These are phyloP conservation scores for Circinella umbellata DNA, from an alignment of 371 early-diverging fungal species.

Conservation along the genomic window DNA sequence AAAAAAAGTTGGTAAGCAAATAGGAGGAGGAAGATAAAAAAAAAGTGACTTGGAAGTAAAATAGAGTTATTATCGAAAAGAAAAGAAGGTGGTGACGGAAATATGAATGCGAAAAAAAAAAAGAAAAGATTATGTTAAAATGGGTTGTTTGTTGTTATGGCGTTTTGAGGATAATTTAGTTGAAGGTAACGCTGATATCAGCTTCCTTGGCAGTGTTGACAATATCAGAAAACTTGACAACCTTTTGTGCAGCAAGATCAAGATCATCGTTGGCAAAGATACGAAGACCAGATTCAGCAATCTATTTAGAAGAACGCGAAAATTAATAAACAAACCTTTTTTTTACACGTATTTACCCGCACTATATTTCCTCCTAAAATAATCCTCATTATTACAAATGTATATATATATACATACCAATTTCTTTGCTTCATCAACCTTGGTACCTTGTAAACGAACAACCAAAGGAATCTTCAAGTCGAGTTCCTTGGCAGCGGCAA, in stretches of 20 bases:
- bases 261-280: constrained; percentile 95
- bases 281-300: constrained; percentile 88
- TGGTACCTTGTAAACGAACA: constrained; percentile 94
- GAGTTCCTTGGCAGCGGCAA: constrained; percentile 91
- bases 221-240: constrained; percentile 91
- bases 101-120: neutral
- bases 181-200: constrained; percentile 69
- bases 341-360: too few relatives aligned
- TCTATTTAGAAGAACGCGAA: constrained; percentile 30
- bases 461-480: constrained; percentile 93
- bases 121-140: neutral
- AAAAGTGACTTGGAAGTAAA: too few relatives aligned
- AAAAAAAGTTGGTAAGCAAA: too few relatives aligned
- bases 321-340: too few relatives aligned
- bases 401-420: constrained; percentile 29
- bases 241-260: constrained; percentile 94
- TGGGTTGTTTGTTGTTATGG: too few relatives aligned
- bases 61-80: too few relatives aligned
- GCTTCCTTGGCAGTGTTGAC: constrained; percentile 76
- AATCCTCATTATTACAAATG: neutral
- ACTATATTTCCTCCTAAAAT: neutral
- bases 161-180: constrained; percentile 20
- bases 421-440: constrained; percentile 56
- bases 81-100: too few relatives aligned
- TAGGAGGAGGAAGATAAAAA: too few relatives aligned